phyloP scores from a whole-genome alignment of 768 basidiomycete genomes.

The Lyophyllum semitale region DNA sequence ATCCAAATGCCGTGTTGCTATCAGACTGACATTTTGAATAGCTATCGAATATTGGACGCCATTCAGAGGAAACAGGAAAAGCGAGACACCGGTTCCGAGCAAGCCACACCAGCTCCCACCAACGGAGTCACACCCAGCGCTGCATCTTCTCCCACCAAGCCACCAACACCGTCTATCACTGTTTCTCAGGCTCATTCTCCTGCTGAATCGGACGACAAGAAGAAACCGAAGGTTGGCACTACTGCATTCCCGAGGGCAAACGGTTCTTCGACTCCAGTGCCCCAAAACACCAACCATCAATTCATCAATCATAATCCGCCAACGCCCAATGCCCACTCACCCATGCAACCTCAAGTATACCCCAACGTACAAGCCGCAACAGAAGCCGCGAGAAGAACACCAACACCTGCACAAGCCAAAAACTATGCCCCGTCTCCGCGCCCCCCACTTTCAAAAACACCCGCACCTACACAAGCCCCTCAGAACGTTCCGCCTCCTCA shows the following conservation, averaged over 20 bases:
- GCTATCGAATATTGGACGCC: slow-evolving; percentile 62
- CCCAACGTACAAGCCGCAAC: slow-evolving; percentile 35
- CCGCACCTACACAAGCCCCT: slow-evolving; percentile 13
- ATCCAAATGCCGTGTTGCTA: slow-evolving; percentile 5
- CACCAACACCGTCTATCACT: slow-evolving; percentile 30
- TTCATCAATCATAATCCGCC: slow-evolving; percentile 33
- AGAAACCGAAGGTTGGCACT: slow-evolving; percentile 25
- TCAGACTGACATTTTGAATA: slow-evolving; percentile 22
- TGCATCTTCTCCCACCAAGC: slow-evolving; percentile 26
- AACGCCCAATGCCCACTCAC: slow-evolving; percentile 23
- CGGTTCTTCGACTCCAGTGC: slow-evolving; percentile 36
- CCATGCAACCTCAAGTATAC: slow-evolving; percentile 41
- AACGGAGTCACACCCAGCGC: neutral
- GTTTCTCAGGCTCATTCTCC: slow-evolving; percentile 33
- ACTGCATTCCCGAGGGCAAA: slow-evolving; percentile 28
- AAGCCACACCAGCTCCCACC: slow-evolving; percentile 19
- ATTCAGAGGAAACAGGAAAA: slow-evolving; percentile 33
- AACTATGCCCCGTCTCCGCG: slow-evolving; percentile 19
- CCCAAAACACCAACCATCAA: slow-evolving; percentile 30
- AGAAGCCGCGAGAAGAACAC: slow-evolving; percentile 32
- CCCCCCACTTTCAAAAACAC: slow-evolving; percentile 20
- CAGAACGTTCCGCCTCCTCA: slow-evolving; percentile 16
- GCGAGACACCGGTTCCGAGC: slow-evolving; percentile 25
- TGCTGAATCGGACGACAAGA: slow-evolving; percentile 29
- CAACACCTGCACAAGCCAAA: slow-evolving; percentile 35